phyloP scores from a whole-genome alignment of 2,329 filamentous ascomycete species.

The Helotiales sp. region DNA sequence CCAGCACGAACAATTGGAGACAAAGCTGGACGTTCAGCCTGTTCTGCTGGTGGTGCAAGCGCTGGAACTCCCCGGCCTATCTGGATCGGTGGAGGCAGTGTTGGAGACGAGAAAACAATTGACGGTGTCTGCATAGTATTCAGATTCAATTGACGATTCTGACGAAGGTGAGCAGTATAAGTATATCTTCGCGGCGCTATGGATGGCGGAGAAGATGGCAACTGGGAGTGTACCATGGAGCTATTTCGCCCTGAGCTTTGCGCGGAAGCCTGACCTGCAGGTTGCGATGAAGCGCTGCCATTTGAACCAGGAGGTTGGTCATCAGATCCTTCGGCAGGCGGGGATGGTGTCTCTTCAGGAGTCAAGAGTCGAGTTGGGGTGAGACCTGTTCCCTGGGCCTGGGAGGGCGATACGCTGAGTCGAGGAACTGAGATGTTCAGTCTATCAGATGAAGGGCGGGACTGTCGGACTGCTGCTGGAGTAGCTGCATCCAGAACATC shows the following conservation, averaged over 20 bases:
- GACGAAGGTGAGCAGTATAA: slow-evolving; percentile 39
- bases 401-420: slow-evolving; percentile 11
- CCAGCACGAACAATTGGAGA: slow-evolving; percentile 42
- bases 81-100: slow-evolving; percentile 40
- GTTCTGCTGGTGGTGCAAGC: slow-evolving; percentile 17
- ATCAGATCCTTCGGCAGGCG: slow-evolving; percentile 20
- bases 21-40: slow-evolving; percentile 31
- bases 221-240: slow-evolving; percentile 28
- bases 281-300: not conserved
- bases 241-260: not conserved
- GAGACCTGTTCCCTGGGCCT: slow-evolving; percentile 9
- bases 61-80: slow-evolving; percentile 24
- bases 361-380: slow-evolving; percentile 34
- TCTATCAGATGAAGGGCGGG: slow-evolving; percentile 3
- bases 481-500: slow-evolving; percentile 25
- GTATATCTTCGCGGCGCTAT: slow-evolving; percentile 38
- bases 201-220: slow-evolving; percentile 42
- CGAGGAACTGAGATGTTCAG: slow-evolving; percentile 19
- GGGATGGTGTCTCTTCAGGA: slow-evolving; percentile 42
- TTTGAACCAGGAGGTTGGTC: not conserved
- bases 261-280: not conserved
- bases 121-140: slow-evolving; percentile 39
- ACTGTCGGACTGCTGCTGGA: slow-evolving; percentile 13
- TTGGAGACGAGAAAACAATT: slow-evolving; percentile 43
- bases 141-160: slow-evolving; percentile 35